Evolutionary conservation across 2,329 filamentous ascomycete genomes (phyloP).

Genomic region (Tolypocladium nubicola): DNA sequence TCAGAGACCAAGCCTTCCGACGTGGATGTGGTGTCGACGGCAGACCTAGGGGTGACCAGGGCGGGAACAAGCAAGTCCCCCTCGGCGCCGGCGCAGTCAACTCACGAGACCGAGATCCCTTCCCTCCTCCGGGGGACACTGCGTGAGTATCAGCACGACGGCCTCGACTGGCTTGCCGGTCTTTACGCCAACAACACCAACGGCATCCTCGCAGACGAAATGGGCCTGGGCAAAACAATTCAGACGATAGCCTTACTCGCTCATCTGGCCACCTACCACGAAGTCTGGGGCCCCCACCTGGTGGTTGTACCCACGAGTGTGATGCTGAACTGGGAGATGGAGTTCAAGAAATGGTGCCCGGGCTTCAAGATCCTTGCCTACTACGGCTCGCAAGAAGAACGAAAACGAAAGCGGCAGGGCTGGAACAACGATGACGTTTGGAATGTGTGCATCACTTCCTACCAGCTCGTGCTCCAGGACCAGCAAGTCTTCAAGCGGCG

Average conservation of each 20-base stretch:
- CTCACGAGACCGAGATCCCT: conserved; percentile 61
- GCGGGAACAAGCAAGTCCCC: conserved; percentile 19
- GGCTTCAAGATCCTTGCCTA: conserved; percentile 98
- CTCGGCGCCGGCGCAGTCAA: conserved; percentile 18
- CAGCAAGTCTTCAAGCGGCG: conserved; percentile 87
- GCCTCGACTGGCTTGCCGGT: conserved; percentile 92
- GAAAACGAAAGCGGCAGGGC: conserved; percentile 79
- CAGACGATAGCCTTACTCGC: conserved; percentile 92
- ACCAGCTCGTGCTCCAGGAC: conserved; percentile 91
- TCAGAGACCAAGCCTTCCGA: conserved; percentile 43
- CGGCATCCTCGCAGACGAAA: conserved; percentile 93
- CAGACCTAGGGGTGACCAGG: conserved; percentile 21
- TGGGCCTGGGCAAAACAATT: conserved; percentile 97
- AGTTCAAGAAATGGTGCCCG: conserved; percentile 98
- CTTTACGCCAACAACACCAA: conserved; percentile 90
- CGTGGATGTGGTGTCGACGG: conserved; percentile 29
- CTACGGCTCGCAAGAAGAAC: conserved; percentile 88
- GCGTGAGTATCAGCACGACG: conserved; percentile 92
- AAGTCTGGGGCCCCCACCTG: conserved; percentile 91
- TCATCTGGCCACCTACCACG: conserved; percentile 80
- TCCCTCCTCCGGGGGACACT: conserved; percentile 78
- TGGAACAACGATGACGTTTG: conserved; percentile 91
- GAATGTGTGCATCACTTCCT: conserved; percentile 97
- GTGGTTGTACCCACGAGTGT: conserved; percentile 96
- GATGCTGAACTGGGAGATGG: conserved; percentile 99